Percentiles rank a stretch among this genome's conserved stretches.
These are phyloP conservation scores for Scedosporium minutisporum DNA, from an alignment of 2,329 filamentous ascomycete genomes.

Conservation along the genomic window DNA sequence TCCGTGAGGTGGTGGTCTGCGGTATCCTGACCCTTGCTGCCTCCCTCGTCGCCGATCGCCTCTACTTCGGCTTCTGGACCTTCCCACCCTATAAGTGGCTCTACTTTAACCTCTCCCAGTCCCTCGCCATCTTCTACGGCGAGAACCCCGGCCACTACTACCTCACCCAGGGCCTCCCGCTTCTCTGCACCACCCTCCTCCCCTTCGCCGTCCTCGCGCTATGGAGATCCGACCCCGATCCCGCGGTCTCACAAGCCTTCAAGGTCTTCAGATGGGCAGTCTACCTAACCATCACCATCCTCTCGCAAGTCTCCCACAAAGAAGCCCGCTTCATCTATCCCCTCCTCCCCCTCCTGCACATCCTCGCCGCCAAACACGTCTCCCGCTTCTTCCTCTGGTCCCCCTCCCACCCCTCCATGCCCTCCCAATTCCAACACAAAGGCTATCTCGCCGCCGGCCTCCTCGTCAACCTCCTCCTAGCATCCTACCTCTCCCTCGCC, in stretches of 20 bases:
- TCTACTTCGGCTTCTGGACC: slow-evolving; percentile 78
- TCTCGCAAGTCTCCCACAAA: slow-evolving; percentile 85
- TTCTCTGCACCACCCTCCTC: slow-evolving; percentile 73
- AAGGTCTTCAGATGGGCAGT: slow-evolving; percentile 46
- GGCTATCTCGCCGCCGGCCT: slow-evolving; percentile 49
- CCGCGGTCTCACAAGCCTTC: slow-evolving; percentile 19
- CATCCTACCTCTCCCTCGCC: slow-evolving; percentile 61
- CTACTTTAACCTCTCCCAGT: slow-evolving; percentile 82
- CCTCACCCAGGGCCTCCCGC: slow-evolving; percentile 75
- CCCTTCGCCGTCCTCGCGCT: slow-evolving; percentile 65
- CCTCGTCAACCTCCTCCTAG: slow-evolving; percentile 58
- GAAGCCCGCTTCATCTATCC: slow-evolving; percentile 97
- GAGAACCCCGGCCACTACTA: slow-evolving; percentile 90
- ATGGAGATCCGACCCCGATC: slow-evolving; percentile 27
- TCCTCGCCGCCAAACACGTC: slow-evolving; percentile 63
- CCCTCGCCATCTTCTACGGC: slow-evolving; percentile 87
- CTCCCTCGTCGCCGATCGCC: slow-evolving; percentile 59
- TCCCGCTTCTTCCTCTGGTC: slow-evolving; percentile 52
- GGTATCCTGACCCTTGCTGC: slow-evolving; percentile 50
- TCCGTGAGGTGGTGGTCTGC: slow-evolving; percentile 56
- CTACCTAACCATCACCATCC: slow-evolving; percentile 45
- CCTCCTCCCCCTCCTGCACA: slow-evolving; percentile 74
- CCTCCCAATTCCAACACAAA: slow-evolving; percentile 37
- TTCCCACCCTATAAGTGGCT: slow-evolving; percentile 83
- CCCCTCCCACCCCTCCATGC: slow-evolving; percentile 16